Conservation (phyloP, 768 basidiomycete genomes). For the Pleurotus sapidus region DNA sequence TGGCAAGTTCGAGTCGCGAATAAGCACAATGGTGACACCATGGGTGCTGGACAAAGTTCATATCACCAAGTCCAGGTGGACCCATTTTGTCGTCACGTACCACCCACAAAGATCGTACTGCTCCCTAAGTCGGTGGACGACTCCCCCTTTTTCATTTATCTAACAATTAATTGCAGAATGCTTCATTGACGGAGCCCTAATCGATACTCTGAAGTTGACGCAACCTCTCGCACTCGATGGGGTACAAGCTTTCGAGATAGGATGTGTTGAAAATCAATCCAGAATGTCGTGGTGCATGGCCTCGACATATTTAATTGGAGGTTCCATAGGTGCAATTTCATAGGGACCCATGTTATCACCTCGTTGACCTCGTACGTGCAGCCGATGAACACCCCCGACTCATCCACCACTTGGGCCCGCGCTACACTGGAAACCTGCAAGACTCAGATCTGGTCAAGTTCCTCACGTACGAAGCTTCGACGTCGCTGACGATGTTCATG, state of each 20-base stretch:
- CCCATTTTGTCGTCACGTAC: slow-evolving; percentile 67
- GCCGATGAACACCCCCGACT: slow-evolving; percentile 73
- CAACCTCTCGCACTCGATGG: slow-evolving; percentile 43
- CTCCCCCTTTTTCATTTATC: not conserved
- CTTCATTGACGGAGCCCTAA: slow-evolving; percentile 70
- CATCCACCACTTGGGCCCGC: slow-evolving; percentile 79
- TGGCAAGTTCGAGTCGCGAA: slow-evolving; percentile 53
- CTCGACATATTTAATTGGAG: slow-evolving; percentile 59
- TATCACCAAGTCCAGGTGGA: slow-evolving; percentile 62
- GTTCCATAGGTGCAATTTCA: slow-evolving; percentile 47
- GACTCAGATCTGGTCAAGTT: slow-evolving; percentile 67
- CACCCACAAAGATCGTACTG: slow-evolving; percentile 46
- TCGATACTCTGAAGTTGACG: slow-evolving; percentile 57
- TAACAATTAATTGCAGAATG: slow-evolving; percentile 43
- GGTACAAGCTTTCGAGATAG: slow-evolving; percentile 47
- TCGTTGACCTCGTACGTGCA: slow-evolving; percentile 17
- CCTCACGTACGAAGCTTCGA: slow-evolving; percentile 82
- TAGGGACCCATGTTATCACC: not conserved
- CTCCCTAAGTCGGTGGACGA: not conserved
- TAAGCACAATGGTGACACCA: slow-evolving; percentile 34
- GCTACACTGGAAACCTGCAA: slow-evolving; percentile 75
- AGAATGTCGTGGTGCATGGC: slow-evolving; percentile 67
- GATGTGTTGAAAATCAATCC: slow-evolving; percentile 42
- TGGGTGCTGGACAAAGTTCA: slow-evolving; percentile 42
- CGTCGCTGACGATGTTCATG: slow-evolving; percentile 80